Evolutionary conservation across 306 rosid species (phyloP).

Genomic region (Hippophae gyantsensis): DNA sequence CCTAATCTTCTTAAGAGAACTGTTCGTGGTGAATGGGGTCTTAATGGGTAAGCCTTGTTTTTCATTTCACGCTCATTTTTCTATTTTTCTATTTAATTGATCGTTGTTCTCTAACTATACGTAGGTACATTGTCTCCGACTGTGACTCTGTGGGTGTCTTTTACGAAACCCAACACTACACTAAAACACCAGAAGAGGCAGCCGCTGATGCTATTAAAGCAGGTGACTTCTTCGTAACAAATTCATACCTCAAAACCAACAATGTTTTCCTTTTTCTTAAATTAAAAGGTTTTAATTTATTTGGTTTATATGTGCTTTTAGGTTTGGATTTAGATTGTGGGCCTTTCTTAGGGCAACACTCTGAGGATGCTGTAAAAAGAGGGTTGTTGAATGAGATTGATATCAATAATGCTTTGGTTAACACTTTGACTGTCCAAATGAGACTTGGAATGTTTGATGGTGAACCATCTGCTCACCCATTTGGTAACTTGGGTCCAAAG

Average conservation of each 20-base stretch:
- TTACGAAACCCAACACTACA: conserved; percentile 56
- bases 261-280: too few species aligned
- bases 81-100: too few species aligned
- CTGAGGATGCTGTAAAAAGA: conserved; percentile 54
- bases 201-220: conserved; percentile 96
- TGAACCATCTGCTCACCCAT: conserved; percentile 38
- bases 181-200: conserved; percentile 78
- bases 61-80: not conserved
- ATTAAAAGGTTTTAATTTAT: not conserved
- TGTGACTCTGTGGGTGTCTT: conserved; percentile 87
- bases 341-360: conserved; percentile 61
- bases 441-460: conserved; percentile 93
- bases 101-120: not conserved
- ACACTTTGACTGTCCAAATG: conserved; percentile 71
- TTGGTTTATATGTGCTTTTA: conserved; percentile 6
- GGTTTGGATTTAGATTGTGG: conserved; percentile 93
- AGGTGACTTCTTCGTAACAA: conserved; percentile 18
- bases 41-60: conserved; percentile 43
- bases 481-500: conserved; percentile 58
- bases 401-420: conserved; percentile 46
- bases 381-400: conserved; percentile 51
- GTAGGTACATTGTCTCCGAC: conserved; percentile 84
- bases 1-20: conserved; percentile 69
- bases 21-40: conserved; percentile 67
- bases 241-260: too few species aligned